Base-by-base conservation (phyloP, 2,329 filamentous ascomycete species). In the Fusarium sp. region DNA sequence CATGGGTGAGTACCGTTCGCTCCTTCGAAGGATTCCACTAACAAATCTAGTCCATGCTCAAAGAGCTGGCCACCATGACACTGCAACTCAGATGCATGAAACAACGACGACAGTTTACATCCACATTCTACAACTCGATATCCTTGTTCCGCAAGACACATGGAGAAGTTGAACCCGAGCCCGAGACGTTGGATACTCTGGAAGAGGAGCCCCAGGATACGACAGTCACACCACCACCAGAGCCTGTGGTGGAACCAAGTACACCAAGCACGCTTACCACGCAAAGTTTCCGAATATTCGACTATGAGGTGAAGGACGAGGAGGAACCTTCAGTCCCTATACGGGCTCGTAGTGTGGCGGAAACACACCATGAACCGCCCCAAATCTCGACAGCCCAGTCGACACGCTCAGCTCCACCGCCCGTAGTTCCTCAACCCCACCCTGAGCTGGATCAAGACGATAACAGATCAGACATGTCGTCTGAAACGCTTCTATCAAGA, bases 71-170 rank as follows among this genome's bases (percentile, higher is more conserved):
- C 2, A 64, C 20, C 0, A 64, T 68, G 1, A 74, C 72, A 0
- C 16, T 74, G 1, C 65, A 74, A 11, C n/a, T 75, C 1, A 59
- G 59, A 22, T 69, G 72, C 18, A 75, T 74, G 72, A 33, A 69
- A 0, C 72, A 75, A n/a, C 62, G 65, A 8, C 57, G 72, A 3
- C n/a, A 22, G 2, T 75, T 43, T 4, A 72, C 65, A 0, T 2
- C 61, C 1, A 73, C 58, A 0, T 74, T 73, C 27, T 75, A 75
- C 27, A 74, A 57, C 27, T 64, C 65, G 1, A 56, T 41, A 59
- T 29, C 52, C 14, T 31, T 27, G 1, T 73, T 73, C 7, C 72
- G 68, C 7, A 33, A 48, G 20, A 59, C 35, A 9, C 68, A 72
- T 5, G 16, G 41, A 11, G 58, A 22, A 10, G 3, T n/a, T 7